These are phyloP conservation scores for Cyberlindnera mrakii DNA, from an alignment of 805 yeast species.

Conservation along the genomic window DNA sequence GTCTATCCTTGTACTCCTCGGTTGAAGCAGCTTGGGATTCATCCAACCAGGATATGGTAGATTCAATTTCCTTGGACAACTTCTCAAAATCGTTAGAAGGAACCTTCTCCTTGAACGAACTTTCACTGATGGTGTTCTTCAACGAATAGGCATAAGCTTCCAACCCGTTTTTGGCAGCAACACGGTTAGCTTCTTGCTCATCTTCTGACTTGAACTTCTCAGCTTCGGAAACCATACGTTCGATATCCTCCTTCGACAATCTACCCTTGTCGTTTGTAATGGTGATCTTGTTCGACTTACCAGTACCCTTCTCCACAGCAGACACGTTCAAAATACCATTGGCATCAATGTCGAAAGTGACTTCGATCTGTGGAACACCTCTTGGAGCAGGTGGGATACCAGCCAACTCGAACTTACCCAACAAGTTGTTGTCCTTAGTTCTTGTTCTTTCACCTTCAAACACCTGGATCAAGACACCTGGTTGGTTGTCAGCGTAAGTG, in stretches of 20 bases:
- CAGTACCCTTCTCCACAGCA: constrained; percentile 98
- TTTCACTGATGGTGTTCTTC: constrained; percentile 75
- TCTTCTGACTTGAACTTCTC: constrained; percentile 97
- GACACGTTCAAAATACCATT: constrained; percentile 96
- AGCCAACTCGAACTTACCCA: constrained; percentile 94
- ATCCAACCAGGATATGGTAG: constrained; percentile 88
- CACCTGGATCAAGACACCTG: constrained; percentile 98
- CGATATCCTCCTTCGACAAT: constrained; percentile 95
- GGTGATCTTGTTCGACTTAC: constrained; percentile 94
- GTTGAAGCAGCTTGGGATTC: constrained; percentile 84
- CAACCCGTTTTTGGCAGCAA: constrained; percentile 90
- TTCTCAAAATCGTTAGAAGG: constrained; percentile 67
- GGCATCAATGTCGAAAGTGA: constrained; percentile 94
- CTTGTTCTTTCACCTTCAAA: constrained; percentile 98
- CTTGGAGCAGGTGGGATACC: constrained; percentile 99
- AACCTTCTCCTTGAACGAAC: constrained; percentile 71
- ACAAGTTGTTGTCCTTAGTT: constrained; percentile 93
- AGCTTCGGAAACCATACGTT: constrained; percentile 96
- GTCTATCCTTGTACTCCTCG: constrained; percentile 89
- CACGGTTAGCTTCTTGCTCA: constrained; percentile 89
- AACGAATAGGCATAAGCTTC: constrained; percentile 94
- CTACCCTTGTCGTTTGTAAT: constrained; percentile 99
- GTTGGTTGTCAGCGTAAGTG: constrained; percentile 98
- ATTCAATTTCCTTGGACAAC: constrained; percentile 77
- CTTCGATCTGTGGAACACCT: constrained; percentile 98